A percentile compares a stretch with the other conserved stretches of the same genome.
phyloP scores from a whole-genome alignment of 1,284 basidiomycete species.

The Sporisorium reilianum region DNA sequence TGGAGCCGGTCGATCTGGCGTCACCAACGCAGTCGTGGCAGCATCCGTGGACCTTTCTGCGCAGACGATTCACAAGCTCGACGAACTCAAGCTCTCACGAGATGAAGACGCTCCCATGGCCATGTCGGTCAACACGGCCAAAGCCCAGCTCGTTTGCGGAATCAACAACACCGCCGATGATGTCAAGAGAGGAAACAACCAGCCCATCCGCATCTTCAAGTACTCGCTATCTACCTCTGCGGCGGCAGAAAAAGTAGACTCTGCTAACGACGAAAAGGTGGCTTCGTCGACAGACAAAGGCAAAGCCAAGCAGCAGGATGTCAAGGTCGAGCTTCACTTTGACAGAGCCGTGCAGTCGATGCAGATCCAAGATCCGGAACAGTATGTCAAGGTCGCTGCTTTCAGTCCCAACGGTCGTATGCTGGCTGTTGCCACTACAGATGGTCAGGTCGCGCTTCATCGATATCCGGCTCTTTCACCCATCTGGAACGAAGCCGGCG shows the following conservation, averaged over 20 bases:
- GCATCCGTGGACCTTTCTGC: slow-evolving; percentile 28
- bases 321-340: slow-evolving; percentile 32
- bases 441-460: slow-evolving; percentile 60
- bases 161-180: slow-evolving; percentile 56
- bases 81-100: slow-evolving; percentile 54
- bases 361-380: slow-evolving; percentile 55
- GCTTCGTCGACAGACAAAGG: slow-evolving; percentile 20
- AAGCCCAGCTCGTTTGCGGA: slow-evolving; percentile 52
- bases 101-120: slow-evolving; percentile 68
- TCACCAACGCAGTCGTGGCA: slow-evolving; percentile 62
- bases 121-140: slow-evolving; percentile 51
- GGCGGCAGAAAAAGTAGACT: neutral
- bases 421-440: slow-evolving; percentile 60
- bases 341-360: slow-evolving; percentile 36
- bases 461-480: slow-evolving; percentile 56
- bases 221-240: slow-evolving; percentile 23
- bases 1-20: slow-evolving; percentile 62
- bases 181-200: slow-evolving; percentile 49
- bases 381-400: slow-evolving; percentile 52
- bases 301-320: slow-evolving; percentile 24
- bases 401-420: slow-evolving; percentile 60
- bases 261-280: slow-evolving; percentile 2
- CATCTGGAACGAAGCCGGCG: slow-evolving; percentile 45
- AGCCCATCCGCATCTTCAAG: slow-evolving; percentile 57
- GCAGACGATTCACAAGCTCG: slow-evolving; percentile 38